Conservation (phyloP, 352 stramenopile species). For the Sclerospora graminicola region DNA sequence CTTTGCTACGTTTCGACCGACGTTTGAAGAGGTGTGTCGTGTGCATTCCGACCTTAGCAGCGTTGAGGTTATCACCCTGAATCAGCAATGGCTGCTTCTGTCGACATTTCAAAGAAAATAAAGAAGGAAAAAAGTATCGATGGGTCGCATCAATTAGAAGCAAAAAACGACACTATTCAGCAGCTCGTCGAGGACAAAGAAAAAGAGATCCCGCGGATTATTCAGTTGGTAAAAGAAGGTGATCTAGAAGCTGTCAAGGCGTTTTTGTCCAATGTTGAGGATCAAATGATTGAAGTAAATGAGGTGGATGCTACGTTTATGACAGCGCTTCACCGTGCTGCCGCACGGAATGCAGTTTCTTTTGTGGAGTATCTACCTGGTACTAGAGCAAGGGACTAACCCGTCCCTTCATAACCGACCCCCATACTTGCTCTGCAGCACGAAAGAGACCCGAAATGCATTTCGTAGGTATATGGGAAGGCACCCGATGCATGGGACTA, state of each 20-base stretch:
- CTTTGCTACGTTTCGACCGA: constrained; percentile 79
- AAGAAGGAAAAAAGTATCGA: constrained; percentile 15
- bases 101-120: constrained; percentile 15
- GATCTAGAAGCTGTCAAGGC: constrained; percentile 28
- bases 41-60: constrained; percentile 63
- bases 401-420: constrained; percentile 65
- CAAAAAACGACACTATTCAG: constrained; percentile 2
- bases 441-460: constrained; percentile 86
- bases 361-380: constrained; percentile 66
- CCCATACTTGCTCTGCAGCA: constrained; percentile 84
- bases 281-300: constrained; percentile 32
- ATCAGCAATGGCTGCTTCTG: constrained; percentile 7
- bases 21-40: constrained; percentile 77
- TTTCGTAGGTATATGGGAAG: constrained; percentile 84
- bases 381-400: constrained; percentile 77
- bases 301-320: constrained; percentile 51
- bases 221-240: constrained; percentile 30
- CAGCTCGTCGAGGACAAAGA: constrained; percentile 3
- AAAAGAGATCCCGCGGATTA: constrained; percentile 23
- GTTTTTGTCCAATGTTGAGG: constrained; percentile 20
- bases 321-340: constrained; percentile 69
- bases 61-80: constrained; percentile 44
- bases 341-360: constrained; percentile 28
- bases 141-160: background rate
- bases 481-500: constrained; percentile 82